Base-by-base conservation (phyloP, 176 grass and related monocot genomes). In the Ampelocalamus luodianensis region DNA sequence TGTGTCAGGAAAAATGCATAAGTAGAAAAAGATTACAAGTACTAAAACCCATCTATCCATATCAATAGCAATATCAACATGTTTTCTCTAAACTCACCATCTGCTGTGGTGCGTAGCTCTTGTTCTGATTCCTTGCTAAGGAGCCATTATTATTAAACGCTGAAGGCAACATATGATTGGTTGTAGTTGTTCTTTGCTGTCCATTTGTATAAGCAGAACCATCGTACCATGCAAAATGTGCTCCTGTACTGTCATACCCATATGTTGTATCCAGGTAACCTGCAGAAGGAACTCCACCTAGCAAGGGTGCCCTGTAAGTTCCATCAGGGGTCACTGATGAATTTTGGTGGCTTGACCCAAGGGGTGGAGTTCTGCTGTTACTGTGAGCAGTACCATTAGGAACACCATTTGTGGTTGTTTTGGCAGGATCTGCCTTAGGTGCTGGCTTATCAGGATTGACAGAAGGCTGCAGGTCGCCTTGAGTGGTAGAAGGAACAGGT, bases 331-430 rank as follows among this genome's bases (percentile, higher is more conserved):
- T 87, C 76, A 77, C 58, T 50, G 95, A 83, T 26, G 82, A 76
- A 77, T 92, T 93, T 88, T 98, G 96, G 65, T 97, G 87, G 79
- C 71, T 85, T 85, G 87, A 84, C 87, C 79, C 90, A 74, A 88
- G 46, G 68, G 90, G 89, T 49, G 71, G 78, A 91, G 89, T 80
- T 61, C 77, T 85, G 1, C 53, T 87, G 55, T 90, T 93, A 64
- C 81, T 85, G 80, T 90, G 88, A 81, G 82, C 80, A 90, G 82
- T 92, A 68, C 76, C 91, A 83, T 93, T 98, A 8, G 89, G 58
- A 88, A 85, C 87, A 77, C 79, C 83, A 65, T 87, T 90, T 22
- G 82, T 50, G 0, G 67, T 68, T 18, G 88, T 38, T 77, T 93
- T 95, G 20, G 85, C 61, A 26, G 87, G 37, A 87, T 92, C 91